These are phyloP conservation scores for Chrysopogon serrulatus DNA, from an alignment of 176 grass and related monocot genomes.

Conservation along the genomic window DNA sequence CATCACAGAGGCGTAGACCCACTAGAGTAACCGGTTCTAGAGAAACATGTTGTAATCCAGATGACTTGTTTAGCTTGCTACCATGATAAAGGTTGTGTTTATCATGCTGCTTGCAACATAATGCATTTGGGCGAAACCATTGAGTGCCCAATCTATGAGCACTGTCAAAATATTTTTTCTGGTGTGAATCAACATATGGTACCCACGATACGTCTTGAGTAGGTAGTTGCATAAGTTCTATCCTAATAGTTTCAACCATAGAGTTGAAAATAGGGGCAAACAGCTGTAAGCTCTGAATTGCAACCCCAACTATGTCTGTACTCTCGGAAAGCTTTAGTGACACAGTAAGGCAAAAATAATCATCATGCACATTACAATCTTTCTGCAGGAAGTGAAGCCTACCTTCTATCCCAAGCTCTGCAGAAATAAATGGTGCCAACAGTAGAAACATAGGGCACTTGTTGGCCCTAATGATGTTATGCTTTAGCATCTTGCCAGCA, in stretches of 20 bases:
- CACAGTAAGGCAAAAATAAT: background rate
- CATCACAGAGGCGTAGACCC: too few relatives aligned
- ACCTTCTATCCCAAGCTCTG: background rate
- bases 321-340: background rate
- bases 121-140: background rate
- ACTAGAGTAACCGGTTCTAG: too few relatives aligned
- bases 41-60: too few relatives aligned
- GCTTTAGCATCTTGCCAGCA: background rate
- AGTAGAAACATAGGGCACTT: too few relatives aligned
- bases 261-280: too few relatives aligned
- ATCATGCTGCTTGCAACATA: background rate
- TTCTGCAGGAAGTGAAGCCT: background rate
- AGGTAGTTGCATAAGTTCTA: background rate
- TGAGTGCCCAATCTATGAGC: background rate
- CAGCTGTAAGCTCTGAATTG: too few relatives aligned
- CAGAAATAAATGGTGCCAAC: background rate
- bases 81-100: too few relatives aligned
- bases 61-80: too few relatives aligned
- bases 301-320: too few relatives aligned
- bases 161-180: background rate
- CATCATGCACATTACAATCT: background rate
- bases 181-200: background rate
- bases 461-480: background rate
- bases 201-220: background rate
- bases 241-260: too few relatives aligned